Evolutionary conservation across 192 early-diverging fungal species (phyloP).

Genomic region (Thoreauomyces humboldtii): DNA sequence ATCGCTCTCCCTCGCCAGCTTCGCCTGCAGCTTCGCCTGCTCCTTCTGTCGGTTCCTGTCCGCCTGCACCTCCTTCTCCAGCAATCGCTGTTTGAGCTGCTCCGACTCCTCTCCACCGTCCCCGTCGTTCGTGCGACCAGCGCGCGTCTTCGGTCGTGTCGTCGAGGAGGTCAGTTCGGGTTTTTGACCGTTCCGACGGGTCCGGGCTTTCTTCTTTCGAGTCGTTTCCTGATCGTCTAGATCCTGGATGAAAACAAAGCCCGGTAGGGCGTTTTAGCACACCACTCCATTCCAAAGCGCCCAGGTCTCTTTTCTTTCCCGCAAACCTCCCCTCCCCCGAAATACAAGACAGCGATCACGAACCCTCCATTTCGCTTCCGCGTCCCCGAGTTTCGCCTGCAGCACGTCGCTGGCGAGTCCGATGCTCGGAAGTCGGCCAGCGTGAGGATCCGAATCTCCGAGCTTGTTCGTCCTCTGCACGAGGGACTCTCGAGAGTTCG

Average conservation of each 20-base stretch:
- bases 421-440: slow-evolving; percentile 37
- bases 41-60: slow-evolving; percentile 42
- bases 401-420: slow-evolving; percentile 38
- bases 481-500: too few relatives aligned
- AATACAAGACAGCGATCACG: too few relatives aligned
- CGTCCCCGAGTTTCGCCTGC: slow-evolving; percentile 46
- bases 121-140: neutral
- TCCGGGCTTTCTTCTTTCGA: slow-evolving; percentile 2
- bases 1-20: slow-evolving; percentile 45
- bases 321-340: too few relatives aligned
- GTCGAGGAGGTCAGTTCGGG: slow-evolving; percentile 17
- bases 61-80: slow-evolving; percentile 46
- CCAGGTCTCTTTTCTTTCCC: too few relatives aligned
- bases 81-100: slow-evolving; percentile 42
- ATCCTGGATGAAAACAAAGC: slow-evolving; percentile 4
- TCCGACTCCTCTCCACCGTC: slow-evolving; percentile 19
- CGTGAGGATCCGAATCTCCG: too few relatives aligned
- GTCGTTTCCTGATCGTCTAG: slow-evolving; percentile 16
- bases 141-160: slow-evolving; percentile 16
- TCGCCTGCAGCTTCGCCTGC: slow-evolving; percentile 46
- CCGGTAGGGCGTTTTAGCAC: too few relatives aligned
- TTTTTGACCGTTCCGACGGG: neutral
- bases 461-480: too few relatives aligned
- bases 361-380: slow-evolving; percentile 54
- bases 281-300: too few relatives aligned